Evolutionary conservation across 495 filamentous ascomycete species (phyloP).

Genomic region (Tetracladium setigerum): DNA sequence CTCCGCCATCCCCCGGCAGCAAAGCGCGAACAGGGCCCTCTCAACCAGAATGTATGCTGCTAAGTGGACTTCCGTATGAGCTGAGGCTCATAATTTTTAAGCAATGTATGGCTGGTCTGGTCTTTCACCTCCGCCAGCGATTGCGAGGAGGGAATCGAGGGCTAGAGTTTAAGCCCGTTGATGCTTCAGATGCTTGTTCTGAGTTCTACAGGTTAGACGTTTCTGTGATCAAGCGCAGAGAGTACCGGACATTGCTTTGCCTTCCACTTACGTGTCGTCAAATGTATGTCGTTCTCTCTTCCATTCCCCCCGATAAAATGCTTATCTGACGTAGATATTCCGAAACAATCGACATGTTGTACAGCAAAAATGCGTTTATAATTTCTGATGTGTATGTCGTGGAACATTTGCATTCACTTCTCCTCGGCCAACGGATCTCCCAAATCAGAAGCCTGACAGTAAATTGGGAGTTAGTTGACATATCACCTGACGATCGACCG

Average conservation of each 20-base stretch:
- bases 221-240: not conserved
- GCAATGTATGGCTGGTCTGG: not conserved
- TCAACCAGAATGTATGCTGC: too few species aligned
- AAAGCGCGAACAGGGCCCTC: too few species aligned
- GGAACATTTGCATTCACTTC: not conserved
- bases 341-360: not conserved
- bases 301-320: not conserved
- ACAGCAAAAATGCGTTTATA: not conserved
- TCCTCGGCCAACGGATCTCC: not conserved
- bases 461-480: not conserved
- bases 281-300: not conserved
- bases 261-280: not conserved
- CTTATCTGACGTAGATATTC: not conserved
- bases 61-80: too few species aligned
- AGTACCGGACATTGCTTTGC: too few species aligned
- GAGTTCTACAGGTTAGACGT: not conserved
- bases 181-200: not conserved
- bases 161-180: not conserved
- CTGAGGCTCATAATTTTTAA: not conserved
- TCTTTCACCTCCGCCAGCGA: not conserved
- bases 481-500: not conserved
- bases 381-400: not conserved
- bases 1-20: too few species aligned
- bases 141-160: not conserved
- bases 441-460: not conserved